Conservation (phyloP, 768 basidiomycete genomes). For the Artomyces pyxidatus region DNA sequence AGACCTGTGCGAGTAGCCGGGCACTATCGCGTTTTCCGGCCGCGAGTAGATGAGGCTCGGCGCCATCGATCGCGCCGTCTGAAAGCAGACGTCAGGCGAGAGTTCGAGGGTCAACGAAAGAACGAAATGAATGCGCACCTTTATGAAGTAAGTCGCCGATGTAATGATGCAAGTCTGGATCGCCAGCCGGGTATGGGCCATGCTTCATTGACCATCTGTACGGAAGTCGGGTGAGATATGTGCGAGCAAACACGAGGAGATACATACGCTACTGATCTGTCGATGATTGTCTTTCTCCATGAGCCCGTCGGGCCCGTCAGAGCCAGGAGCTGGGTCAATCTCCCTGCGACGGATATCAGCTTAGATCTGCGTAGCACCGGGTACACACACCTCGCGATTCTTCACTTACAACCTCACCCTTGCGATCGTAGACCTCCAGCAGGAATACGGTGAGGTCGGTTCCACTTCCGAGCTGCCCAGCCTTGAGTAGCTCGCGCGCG, state of each 20-base stretch:
- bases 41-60: slow-evolving; percentile 78
- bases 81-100: neutral
- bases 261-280: slow-evolving; percentile 76
- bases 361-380: neutral
- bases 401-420: slow-evolving; percentile 63
- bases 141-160: slow-evolving; percentile 83
- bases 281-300: slow-evolving; percentile 89
- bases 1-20: slow-evolving; percentile 76
- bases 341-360: slow-evolving; percentile 39
- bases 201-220: slow-evolving; percentile 79
- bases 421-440: slow-evolving; percentile 75
- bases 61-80: slow-evolving; percentile 72
- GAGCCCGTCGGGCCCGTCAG: slow-evolving; percentile 68
- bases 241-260: neutral
- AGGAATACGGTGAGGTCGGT: slow-evolving; percentile 76
- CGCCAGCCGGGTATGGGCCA: slow-evolving; percentile 77
- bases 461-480: slow-evolving; percentile 83
- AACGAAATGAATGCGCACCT: slow-evolving; percentile 36
- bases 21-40: slow-evolving; percentile 89
- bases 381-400: slow-evolving; percentile 65
- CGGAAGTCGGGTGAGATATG: slow-evolving; percentile 6
- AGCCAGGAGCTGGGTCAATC: slow-evolving; percentile 86
- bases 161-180: slow-evolving; percentile 83
- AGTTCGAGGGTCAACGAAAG: slow-evolving; percentile 1
- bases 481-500: slow-evolving; percentile 81